A percentile compares a stretch with the other conserved stretches of the same genome.
phyloP scores from a whole-genome alignment of 805 yeast genomes.

The Candida manassasensis region DNA sequence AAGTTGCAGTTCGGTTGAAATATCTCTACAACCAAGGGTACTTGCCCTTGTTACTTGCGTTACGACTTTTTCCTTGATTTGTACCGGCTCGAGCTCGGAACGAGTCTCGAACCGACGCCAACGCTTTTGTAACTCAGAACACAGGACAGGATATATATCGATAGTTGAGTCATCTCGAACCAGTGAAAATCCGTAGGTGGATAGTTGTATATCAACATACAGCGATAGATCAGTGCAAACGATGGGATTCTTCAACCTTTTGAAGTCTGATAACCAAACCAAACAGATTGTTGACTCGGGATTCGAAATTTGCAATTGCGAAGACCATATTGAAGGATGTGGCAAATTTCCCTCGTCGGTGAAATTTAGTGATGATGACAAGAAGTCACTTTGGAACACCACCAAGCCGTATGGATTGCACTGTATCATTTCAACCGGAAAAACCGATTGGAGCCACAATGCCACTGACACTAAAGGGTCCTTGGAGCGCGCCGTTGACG shows the following conservation, averaged over 20 bases:
- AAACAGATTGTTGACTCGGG: slow-evolving; percentile 25
- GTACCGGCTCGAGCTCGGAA: too few species aligned
- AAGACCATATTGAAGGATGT: slow-evolving; percentile 54
- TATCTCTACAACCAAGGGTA: too few species aligned
- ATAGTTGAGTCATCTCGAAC: too few species aligned
- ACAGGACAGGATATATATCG: too few species aligned
- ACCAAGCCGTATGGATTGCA: slow-evolving; percentile 69
- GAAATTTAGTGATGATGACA: slow-evolving; percentile 34
- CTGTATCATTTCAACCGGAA: slow-evolving; percentile 77
- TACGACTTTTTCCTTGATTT: too few species aligned
- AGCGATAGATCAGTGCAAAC: too few species aligned
- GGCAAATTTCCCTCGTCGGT: slow-evolving; percentile 49
- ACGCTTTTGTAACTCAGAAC: too few species aligned
- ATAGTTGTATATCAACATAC: too few species aligned
- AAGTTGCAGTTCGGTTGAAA: too few species aligned
- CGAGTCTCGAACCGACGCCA: too few species aligned
- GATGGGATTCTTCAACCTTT: slow-evolving; percentile 5
- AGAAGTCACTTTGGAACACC: slow-evolving; percentile 57
- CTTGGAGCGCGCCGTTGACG: slow-evolving; percentile 40
- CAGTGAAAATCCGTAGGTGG: too few species aligned
- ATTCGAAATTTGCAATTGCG: slow-evolving; percentile 41
- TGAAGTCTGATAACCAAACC: slow-evolving; percentile 4
- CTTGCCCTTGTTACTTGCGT: too few species aligned
- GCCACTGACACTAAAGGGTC: slow-evolving; percentile 47
- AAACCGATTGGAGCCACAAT: slow-evolving; percentile 78